Evolutionary conservation across 331 rosid genomes (phyloP).

Genomic region (Telfairia occidentalis): DNA sequence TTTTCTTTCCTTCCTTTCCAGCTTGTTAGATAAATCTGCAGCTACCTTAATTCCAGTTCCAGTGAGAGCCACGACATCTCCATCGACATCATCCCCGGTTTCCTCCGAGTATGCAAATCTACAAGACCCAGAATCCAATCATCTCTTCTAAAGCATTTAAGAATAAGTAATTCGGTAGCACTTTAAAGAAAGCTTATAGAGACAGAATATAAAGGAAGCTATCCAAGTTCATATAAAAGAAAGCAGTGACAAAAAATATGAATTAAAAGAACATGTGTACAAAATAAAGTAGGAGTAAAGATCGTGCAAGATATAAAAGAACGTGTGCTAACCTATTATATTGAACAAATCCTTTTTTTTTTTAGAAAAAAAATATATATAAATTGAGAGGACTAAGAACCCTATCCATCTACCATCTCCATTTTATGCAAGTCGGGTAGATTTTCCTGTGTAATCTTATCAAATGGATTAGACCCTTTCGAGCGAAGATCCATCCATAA

Average conservation of each 20-base stretch:
- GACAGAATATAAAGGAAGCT: not conserved
- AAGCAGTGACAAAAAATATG: not conserved
- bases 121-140: not conserved
- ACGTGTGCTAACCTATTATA: not conserved
- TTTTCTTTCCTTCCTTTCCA: slow-evolving; percentile 61
- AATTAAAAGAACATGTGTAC: not conserved
- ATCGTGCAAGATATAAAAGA: not conserved
- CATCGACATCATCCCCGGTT: slow-evolving; percentile 22
- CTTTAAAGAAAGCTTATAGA: not conserved
- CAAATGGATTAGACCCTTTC: not conserved
- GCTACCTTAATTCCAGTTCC: slow-evolving; percentile 48
- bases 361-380: no score
- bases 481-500: not conserved
- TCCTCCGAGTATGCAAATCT: slow-evolving; percentile 10
- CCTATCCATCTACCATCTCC: not conserved
- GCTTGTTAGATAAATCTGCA: slow-evolving; percentile 37
- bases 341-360: not conserved
- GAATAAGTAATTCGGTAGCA: not conserved
- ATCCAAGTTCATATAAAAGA: not conserved
- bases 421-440: not conserved
- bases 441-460: not conserved
- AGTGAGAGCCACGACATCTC: slow-evolving; percentile 61
- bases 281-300: not conserved
- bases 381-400: not conserved
- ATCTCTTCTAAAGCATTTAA: not conserved